Conservation (phyloP, 2,329 filamentous ascomycete species). For the Albophoma yamanashiensis region DNA sequence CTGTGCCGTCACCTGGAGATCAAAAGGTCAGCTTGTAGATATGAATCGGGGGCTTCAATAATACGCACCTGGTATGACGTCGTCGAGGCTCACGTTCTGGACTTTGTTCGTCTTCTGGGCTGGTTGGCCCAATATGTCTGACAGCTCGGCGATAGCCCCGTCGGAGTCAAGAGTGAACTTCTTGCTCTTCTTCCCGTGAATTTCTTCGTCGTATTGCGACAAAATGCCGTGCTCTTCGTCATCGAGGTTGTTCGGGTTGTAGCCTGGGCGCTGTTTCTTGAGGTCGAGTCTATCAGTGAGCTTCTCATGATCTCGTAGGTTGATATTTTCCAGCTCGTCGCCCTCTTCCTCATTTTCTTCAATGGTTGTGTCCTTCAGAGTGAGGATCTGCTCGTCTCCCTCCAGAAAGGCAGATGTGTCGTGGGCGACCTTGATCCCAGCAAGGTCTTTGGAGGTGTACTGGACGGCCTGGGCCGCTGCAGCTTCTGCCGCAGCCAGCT, state of each 20-base stretch:
- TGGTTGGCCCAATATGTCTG: constrained; percentile 42
- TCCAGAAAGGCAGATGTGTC: constrained; percentile 74
- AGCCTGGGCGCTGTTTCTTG: constrained; percentile 83
- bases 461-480: constrained; percentile 50
- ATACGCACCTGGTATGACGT: constrained; percentile 51
- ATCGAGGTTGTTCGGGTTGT: constrained; percentile 71
- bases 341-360: constrained; percentile 75
- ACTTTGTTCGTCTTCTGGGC: constrained; percentile 48
- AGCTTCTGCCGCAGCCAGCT: constrained; percentile 66
- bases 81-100: constrained; percentile 70
- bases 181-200: constrained; percentile 80
- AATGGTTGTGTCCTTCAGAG: constrained; percentile 86
- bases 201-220: constrained; percentile 92
- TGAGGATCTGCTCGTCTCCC: constrained; percentile 78
- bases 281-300: constrained; percentile 67
- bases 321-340: constrained; percentile 76
- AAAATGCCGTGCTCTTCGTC: constrained; percentile 59
- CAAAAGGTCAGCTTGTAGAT: neutral
- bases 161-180: constrained; percentile 76
- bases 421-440: constrained; percentile 86
- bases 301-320: constrained; percentile 61
- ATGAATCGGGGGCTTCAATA: neutral
- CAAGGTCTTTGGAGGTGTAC: constrained; percentile 78
- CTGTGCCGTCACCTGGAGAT: constrained; percentile 18
- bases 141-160: constrained; percentile 56